Conservation (phyloP, 1,139 yeast species). For the Hansenula anomala region DNA sequence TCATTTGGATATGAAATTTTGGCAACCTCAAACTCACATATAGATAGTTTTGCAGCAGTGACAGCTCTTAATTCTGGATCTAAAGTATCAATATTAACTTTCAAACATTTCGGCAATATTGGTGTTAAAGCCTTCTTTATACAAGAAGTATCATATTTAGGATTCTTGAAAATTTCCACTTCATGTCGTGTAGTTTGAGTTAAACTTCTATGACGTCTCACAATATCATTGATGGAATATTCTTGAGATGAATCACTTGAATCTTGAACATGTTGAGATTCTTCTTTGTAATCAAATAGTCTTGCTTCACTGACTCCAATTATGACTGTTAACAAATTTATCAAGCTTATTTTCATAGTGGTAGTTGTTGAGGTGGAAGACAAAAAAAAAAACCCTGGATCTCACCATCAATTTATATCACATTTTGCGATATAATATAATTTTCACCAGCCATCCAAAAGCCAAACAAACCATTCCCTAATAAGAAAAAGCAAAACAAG, state of each 20-base stretch:
- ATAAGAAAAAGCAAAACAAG: background rate
- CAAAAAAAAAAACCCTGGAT: too few relatives aligned
- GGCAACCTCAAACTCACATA: slow-evolving; percentile 51
- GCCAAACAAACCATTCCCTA: background rate
- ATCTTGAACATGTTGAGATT: too few relatives aligned
- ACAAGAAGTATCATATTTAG: slow-evolving; percentile 22
- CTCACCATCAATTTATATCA: background rate
- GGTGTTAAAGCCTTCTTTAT: slow-evolving; percentile 25
- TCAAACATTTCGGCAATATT: slow-evolving; percentile 26
- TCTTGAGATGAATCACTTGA: too few relatives aligned
- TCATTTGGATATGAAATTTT: slow-evolving; percentile 31
- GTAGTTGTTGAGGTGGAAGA: too few relatives aligned
- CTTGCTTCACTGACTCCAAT: background rate
- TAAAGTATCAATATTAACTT: slow-evolving; percentile 24
- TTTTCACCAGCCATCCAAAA: background rate
- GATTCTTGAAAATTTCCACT: slow-evolving; percentile 8
- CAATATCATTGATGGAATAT: slow-evolving; percentile 13
- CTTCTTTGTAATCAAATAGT: background rate
- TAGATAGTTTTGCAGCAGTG: slow-evolving; percentile 45
- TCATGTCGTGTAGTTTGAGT: slow-evolving; percentile 10
- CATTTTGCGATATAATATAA: background rate
- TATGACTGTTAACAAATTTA: background rate
- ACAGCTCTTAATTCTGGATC: slow-evolving; percentile 24
- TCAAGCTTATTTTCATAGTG: background rate
- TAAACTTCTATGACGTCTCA: slow-evolving; percentile 9